A percentile compares a stretch with the other conserved stretches of the same genome.
Evolutionary conservation across 495 filamentous ascomycete genomes (phyloP).

Genomic region (Lepraria neglecta): DNA sequence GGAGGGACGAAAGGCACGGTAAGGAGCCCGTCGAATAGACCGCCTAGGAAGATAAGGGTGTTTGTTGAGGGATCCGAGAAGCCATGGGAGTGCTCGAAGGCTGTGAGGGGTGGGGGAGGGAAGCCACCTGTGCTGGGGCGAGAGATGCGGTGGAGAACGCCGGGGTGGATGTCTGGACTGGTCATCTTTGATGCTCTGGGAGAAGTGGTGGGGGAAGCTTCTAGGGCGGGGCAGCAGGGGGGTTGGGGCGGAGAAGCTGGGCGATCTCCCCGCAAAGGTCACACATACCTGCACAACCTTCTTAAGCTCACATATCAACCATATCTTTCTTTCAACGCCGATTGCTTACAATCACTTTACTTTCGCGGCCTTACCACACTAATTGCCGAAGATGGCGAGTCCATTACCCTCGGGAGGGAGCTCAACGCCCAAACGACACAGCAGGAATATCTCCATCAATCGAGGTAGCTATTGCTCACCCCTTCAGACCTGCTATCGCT

Average conservation of each 20-base stretch:
- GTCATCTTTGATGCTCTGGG: neutral
- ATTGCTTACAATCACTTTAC: neutral
- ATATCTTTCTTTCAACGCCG: neutral
- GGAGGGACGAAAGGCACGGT: conserved; percentile 56
- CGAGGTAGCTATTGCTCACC: conserved; percentile 12
- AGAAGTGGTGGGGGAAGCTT: neutral
- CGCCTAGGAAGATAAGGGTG: conserved; percentile 76
- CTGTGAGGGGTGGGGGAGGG: conserved; percentile 16
- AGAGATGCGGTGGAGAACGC: conserved; percentile 17
- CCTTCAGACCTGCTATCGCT: neutral
- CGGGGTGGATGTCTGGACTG: conserved; percentile 4
- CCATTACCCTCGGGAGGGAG: neutral
- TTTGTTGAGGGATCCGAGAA: conserved; percentile 40
- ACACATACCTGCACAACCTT: neutral
- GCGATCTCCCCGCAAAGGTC: neutral
- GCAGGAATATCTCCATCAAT: conserved; percentile 21
- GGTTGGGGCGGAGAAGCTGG: neutral
- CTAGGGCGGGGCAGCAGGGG: neutral
- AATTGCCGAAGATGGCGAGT: conserved; percentile 11
- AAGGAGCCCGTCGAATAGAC: conserved; percentile 72
- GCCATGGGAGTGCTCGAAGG: conserved; percentile 23
- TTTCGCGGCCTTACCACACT: neutral
- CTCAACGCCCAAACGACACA: conserved; percentile 20
- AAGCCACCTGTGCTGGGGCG: neutral
- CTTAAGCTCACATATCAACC: neutral